Conservation (phyloP, 148 eudicot species). For the Rhododendron mucronatum region DNA sequence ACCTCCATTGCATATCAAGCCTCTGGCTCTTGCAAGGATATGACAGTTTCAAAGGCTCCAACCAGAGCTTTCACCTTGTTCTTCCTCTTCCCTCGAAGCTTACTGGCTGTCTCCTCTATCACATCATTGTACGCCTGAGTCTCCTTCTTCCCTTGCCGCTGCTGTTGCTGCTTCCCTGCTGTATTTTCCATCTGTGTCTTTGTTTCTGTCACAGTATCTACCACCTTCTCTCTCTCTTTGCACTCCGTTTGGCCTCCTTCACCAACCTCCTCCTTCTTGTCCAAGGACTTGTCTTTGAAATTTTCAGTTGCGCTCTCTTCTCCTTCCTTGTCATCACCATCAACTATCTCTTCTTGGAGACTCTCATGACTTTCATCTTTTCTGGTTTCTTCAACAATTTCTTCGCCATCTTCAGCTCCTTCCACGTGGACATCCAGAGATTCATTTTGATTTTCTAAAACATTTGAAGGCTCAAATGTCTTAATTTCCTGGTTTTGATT, state of each 20-base stretch:
- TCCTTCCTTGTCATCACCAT: conserved; percentile 1
- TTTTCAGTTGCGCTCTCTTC: not conserved
- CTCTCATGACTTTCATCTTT: not conserved
- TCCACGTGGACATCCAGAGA: not conserved
- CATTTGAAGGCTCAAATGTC: not conserved
- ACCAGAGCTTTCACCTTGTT: conserved; percentile 35
- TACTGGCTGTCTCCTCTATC: conserved; percentile 28
- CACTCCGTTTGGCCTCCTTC: not conserved
- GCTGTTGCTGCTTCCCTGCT: no score
- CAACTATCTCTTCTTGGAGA: not conserved
- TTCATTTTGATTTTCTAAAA: not conserved
- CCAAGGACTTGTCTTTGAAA: not conserved
- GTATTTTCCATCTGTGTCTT: not conserved
- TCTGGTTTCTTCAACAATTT: not conserved
- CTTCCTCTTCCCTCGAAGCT: conserved; percentile 33
- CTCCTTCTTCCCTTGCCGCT: conserved; percentile 7
- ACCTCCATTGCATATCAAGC: not conserved
- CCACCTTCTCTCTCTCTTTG: not conserved
- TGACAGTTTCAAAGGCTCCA: conserved; percentile 41
- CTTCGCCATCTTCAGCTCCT: not conserved
- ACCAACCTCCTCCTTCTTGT: not conserved
- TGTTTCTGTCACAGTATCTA: not conserved
- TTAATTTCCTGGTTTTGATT: not conserved
- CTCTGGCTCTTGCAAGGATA: conserved; percentile 26
- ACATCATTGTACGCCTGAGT: conserved; percentile 26